phyloP scores from a whole-genome alignment of 2,329 filamentous ascomycete species.

The Neonectria faginata region DNA sequence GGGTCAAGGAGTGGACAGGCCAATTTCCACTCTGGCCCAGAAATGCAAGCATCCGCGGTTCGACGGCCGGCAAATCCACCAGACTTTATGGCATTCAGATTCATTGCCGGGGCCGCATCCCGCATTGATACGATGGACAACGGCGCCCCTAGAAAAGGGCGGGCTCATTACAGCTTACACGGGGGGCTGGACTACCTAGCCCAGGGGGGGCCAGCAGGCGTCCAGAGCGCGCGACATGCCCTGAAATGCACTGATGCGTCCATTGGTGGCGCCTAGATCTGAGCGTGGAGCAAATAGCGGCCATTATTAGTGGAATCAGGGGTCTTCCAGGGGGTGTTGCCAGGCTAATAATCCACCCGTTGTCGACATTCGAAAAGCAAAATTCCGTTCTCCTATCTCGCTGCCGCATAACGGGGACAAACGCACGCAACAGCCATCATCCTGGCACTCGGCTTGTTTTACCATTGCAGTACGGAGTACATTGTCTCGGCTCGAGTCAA shows the following conservation, averaged over 20 bases:
- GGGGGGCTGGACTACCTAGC: too few species aligned
- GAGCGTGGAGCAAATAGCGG: background rate
- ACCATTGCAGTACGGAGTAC: conserved; percentile 9
- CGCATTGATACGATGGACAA: conserved; percentile 14
- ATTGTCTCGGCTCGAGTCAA: conserved; percentile 23
- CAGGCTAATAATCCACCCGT: background rate
- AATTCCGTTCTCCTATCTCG: conserved; percentile 19
- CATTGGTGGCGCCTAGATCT: conserved; percentile 3
- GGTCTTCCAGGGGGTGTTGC: conserved; percentile 1
- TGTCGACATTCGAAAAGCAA: conserved; percentile 16
- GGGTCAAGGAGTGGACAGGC: background rate
- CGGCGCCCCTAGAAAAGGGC: background rate
- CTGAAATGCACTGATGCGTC: conserved; percentile 7
- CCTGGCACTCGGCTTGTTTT: conserved; percentile 15
- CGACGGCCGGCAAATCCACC: too few species aligned
- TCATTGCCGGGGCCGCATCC: conserved; percentile 2
- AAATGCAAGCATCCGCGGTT: background rate
- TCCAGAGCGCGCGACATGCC: conserved; percentile 12
- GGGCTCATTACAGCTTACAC: conserved; percentile 14
- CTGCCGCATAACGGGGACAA: conserved; percentile 8
- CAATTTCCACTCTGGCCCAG: background rate
- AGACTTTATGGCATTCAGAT: background rate
- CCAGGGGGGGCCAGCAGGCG: background rate
- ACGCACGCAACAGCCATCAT: conserved; percentile 22
- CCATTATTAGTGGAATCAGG: background rate